These are phyloP conservation scores for Penicillium sp. DNA, from an alignment of 2,329 filamentous ascomycete genomes.

Conservation along the genomic window DNA sequence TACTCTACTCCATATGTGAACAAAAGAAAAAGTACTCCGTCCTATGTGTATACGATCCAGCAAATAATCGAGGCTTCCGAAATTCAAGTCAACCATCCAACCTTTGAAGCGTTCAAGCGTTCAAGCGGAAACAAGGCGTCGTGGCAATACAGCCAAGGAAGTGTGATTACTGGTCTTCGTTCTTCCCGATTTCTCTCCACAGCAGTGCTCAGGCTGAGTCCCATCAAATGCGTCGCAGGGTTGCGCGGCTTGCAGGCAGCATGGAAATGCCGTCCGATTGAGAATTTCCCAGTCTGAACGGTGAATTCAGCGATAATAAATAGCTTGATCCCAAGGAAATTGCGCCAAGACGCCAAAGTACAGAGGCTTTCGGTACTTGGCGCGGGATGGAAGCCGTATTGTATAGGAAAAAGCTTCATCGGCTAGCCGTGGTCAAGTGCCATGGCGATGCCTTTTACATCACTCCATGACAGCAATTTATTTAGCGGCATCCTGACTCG, in stretches of 20 bases:
- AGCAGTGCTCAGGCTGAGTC: neutral
- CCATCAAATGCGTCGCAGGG: too few species aligned
- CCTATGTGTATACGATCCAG: too few species aligned
- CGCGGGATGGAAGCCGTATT: neutral
- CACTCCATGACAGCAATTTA: neutral
- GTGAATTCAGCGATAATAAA: neutral
- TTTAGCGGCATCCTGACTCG: neutral
- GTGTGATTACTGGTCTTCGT: neutral
- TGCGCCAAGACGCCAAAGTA: constrained; percentile 1
- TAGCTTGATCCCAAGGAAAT: neutral
- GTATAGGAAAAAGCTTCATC: constrained; percentile 3
- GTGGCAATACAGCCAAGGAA: neutral
- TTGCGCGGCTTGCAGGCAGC: neutral
- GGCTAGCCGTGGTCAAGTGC: constrained; percentile 22
- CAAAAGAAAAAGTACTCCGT: too few species aligned
- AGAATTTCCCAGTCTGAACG: neutral
- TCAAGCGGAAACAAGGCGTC: neutral
- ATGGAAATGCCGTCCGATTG: neutral
- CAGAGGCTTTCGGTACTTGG: constrained; percentile 16
- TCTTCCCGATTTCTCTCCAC: neutral
- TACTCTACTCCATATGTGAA: too few species aligned
- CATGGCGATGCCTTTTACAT: neutral
- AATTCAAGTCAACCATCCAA: neutral
- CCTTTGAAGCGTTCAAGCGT: neutral
- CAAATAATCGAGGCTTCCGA: too few species aligned